Evolutionary conservation across 352 stramenopile species (phyloP).

Genomic region (Globisporangium parvum): DNA sequence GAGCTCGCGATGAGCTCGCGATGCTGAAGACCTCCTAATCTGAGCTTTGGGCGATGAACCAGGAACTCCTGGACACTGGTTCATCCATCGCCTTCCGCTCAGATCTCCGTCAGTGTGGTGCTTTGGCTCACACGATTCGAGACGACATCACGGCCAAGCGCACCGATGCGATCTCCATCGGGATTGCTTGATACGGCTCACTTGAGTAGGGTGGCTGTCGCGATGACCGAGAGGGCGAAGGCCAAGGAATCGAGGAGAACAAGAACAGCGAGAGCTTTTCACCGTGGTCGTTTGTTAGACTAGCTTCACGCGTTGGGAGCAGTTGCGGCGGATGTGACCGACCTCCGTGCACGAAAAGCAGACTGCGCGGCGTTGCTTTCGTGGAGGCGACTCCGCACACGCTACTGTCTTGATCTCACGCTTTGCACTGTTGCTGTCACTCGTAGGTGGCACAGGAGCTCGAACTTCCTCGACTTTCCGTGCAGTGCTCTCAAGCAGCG

Average conservation of each 20-base stretch:
- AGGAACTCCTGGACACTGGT: too few species aligned
- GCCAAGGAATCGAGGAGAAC: not conserved
- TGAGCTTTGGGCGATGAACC: too few species aligned
- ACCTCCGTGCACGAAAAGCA: slow-evolving; percentile 7
- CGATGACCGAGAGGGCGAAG: not conserved
- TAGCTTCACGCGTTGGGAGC: slow-evolving; percentile 13
- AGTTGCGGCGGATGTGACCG: slow-evolving; percentile 24
- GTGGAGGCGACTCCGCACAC: not conserved
- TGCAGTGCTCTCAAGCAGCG: not conserved
- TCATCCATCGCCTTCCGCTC: not conserved
- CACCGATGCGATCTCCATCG: too few species aligned
- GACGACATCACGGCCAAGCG: too few species aligned
- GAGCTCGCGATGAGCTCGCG: too few species aligned
- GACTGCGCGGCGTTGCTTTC: slow-evolving; percentile 3
- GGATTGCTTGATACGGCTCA: too few species aligned
- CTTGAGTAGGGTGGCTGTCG: too few species aligned
- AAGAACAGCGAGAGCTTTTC: not conserved
- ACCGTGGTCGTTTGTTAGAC: slow-evolving; percentile 7
- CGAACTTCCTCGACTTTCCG: slow-evolving; percentile 1
- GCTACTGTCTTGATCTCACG: not conserved
- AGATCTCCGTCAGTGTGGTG: too few species aligned
- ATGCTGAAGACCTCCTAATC: too few species aligned
- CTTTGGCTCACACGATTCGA: too few species aligned
- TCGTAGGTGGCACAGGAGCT: not conserved
- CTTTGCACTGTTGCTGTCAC: not conserved